A percentile compares a stretch with the other conserved stretches of the same genome.
These are phyloP conservation scores for Talaromyces piceae DNA, from an alignment of 2,329 filamentous ascomycete genomes.

Conservation along the genomic window DNA sequence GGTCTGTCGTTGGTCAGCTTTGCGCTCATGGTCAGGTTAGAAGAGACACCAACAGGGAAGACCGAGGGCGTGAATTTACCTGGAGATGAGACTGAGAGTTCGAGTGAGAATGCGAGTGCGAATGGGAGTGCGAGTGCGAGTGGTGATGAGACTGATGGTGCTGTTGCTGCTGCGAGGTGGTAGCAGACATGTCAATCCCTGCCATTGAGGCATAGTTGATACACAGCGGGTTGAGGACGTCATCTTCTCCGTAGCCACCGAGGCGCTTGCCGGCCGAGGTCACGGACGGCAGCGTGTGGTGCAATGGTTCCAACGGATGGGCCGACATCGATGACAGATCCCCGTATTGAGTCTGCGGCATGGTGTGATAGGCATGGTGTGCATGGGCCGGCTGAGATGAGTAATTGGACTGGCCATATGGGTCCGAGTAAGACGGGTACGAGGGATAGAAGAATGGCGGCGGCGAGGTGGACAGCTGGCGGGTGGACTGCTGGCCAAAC, in stretches of 20 bases:
- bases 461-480: slow-evolving; percentile 53
- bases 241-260: slow-evolving; percentile 46
- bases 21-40: slow-evolving; percentile 2
- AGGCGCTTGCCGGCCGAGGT: slow-evolving; percentile 45
- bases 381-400: slow-evolving; percentile 14
- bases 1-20: slow-evolving; percentile 25
- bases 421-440: slow-evolving; percentile 37
- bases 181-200: slow-evolving; percentile 45
- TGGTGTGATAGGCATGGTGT: slow-evolving; percentile 21
- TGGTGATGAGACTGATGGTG: slow-evolving; percentile 17
- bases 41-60: slow-evolving; percentile 1
- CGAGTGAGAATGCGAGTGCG: background rate
- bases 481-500: slow-evolving; percentile 41
- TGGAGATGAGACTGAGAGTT: slow-evolving; percentile 29
- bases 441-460: slow-evolving; percentile 49
- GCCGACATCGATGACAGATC: slow-evolving; percentile 25
- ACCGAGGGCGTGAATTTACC: slow-evolving; percentile 35
- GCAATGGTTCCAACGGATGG: slow-evolving; percentile 35
- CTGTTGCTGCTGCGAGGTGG: slow-evolving; percentile 7
- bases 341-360: slow-evolving; percentile 24
- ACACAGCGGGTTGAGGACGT: slow-evolving; percentile 51
- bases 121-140: no score
- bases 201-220: slow-evolving; percentile 55
- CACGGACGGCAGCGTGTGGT: slow-evolving; percentile 35
- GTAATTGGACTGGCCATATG: slow-evolving; percentile 29